Base-by-base conservation (phyloP, 2,329 filamentous ascomycete species). In the Arthrinium puccinioides region DNA sequence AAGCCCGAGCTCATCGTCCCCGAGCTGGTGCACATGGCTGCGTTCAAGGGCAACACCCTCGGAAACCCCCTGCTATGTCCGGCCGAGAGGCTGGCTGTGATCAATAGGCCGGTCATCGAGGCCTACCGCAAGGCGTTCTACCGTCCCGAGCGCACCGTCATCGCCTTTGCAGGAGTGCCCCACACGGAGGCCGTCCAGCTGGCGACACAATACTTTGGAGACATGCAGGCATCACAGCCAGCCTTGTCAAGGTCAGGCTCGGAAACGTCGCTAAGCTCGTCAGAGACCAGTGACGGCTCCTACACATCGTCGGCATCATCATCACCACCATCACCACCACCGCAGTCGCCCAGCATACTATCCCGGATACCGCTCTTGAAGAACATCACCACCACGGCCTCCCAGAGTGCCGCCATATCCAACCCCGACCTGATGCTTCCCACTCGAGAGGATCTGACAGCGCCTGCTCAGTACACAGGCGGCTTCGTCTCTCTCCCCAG, bases 1-100 rank as follows among this genome's bases (percentile, higher is more conserved):
- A 97, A 94, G 70, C 89, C 92, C 0, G 90, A 97, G 54, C 75
- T 98, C 39, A 97, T 98, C 50, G 68, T 98, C 43, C 92, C 92
- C 0, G 92, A 98, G 64, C 66, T 98, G 50, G 83, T 97, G 25
- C 92, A 98, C 61, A 92, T 89, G 68, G 88, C 92, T 9, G 92
- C 89, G 3, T 98, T 87, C 65, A 92, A 88, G 67, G 85, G 92
- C 57, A 97, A 98, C 64, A 97, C 92, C 0, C 72, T 98, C 10
- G 92, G 92, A 25, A 94, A 97, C 61, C 92, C 92, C 4, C 62
- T 98, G 47, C 66, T 98, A 35, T 98, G 92, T 57, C 92, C 92
- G 0, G 78, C 84, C 54, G 90, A 97, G 52, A 72, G 89, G 35
- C 66, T 98, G 39, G 69, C 66, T 0, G 67, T 75, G 48, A 98